Percentiles rank a stretch among this genome's conserved stretches.
Evolutionary conservation across 2,329 filamentous ascomycete species (phyloP).

Genomic region (Cladophialophora exuberans): DNA sequence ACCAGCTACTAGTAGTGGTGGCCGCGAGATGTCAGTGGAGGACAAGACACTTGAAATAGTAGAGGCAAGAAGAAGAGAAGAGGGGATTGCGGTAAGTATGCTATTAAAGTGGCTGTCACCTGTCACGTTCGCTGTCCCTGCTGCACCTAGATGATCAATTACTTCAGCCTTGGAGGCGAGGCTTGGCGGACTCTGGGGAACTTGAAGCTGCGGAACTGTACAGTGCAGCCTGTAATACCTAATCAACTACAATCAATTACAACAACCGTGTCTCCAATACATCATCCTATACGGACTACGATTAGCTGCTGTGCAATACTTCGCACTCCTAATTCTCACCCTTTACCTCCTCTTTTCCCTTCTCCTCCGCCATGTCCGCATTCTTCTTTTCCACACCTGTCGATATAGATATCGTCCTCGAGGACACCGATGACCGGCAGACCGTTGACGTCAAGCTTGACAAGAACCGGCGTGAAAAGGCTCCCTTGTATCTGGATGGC

Average conservation of each 20-base stretch:
- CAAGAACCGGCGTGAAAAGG: slow-evolving; percentile 96
- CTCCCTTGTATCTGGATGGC: slow-evolving; percentile 94
- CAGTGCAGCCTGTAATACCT: too few relatives aligned
- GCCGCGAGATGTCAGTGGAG: too few relatives aligned
- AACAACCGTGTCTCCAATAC: too few relatives aligned
- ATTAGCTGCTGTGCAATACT: background rate
- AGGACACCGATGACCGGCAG: slow-evolving; percentile 89
- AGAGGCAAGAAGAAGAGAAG: too few relatives aligned
- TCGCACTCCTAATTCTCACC: background rate
- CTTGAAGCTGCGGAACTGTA: background rate
- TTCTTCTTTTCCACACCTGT: slow-evolving; percentile 98
- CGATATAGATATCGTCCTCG: slow-evolving; percentile 97
- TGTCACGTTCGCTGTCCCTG: too few relatives aligned
- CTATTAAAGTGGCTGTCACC: too few relatives aligned
- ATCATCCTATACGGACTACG: too few relatives aligned
- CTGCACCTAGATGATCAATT: background rate
- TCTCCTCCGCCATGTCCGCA: slow-evolving; percentile 73
- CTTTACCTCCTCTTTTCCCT: background rate
- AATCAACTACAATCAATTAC: too few relatives aligned
- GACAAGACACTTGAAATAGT: too few relatives aligned
- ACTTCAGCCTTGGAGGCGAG: background rate
- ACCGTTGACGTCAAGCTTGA: slow-evolving; percentile 98
- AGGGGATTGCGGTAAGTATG: too few relatives aligned
- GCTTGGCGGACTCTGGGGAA: background rate
- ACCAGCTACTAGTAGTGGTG: too few relatives aligned